A percentile compares a stretch with the other conserved stretches of the same genome.
These are phyloP conservation scores for Citrus unshiu DNA, from an alignment of 345 rosid species.

Conservation along the genomic window DNA sequence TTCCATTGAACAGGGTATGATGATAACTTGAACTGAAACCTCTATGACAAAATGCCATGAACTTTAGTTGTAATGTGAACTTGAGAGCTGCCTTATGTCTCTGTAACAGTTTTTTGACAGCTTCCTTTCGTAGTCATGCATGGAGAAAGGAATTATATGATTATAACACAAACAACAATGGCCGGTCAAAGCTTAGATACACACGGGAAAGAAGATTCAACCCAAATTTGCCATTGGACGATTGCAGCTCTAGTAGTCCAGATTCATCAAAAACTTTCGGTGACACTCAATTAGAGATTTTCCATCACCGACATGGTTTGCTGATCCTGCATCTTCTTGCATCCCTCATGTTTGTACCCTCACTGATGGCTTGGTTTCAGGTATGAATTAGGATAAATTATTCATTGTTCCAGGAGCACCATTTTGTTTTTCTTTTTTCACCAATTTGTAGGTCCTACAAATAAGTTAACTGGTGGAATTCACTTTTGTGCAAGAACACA, in stretches of 20 bases:
- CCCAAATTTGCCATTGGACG: conserved; percentile 29
- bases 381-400: conserved; percentile 31
- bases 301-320: conserved; percentile 81
- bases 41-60: background rate
- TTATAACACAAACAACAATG: conserved; percentile 32
- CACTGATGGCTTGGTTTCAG: conserved; percentile 91
- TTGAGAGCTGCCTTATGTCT: conserved; percentile 29
- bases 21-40: background rate
- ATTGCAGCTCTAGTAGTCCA: conserved; percentile 38
- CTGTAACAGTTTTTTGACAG: conserved; percentile 58
- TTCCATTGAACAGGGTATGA: background rate
- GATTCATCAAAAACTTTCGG: conserved; percentile 49
- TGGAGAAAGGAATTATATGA: conserved; percentile 47
- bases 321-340: conserved; percentile 76
- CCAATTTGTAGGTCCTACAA: background rate
- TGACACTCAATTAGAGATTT: conserved; percentile 80
- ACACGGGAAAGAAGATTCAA: conserved; percentile 33
- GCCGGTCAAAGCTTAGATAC: conserved; percentile 32
- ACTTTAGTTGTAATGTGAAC: conserved; percentile 13
- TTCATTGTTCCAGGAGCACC: background rate
- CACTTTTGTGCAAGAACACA: background rate
- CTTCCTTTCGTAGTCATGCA: conserved; percentile 60
- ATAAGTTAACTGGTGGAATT: background rate
- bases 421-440: background rate
- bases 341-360: conserved; percentile 83